Conservation (phyloP, 768 basidiomycete species). For the Auricularia heimuer region DNA sequence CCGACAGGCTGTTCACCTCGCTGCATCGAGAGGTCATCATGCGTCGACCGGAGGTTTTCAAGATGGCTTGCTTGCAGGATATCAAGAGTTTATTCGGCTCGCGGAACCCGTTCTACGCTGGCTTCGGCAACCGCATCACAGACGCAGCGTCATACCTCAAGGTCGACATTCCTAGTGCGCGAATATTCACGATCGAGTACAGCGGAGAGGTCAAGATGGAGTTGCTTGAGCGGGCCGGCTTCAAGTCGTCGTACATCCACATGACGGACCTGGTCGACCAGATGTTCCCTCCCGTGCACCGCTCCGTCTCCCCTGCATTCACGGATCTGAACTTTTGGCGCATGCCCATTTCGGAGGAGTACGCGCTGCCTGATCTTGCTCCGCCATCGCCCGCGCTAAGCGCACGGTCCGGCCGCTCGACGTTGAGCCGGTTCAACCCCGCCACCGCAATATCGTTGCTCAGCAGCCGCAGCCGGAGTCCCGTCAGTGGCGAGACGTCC, state of each 20-base stretch:
- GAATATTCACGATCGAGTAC: constrained; percentile 94
- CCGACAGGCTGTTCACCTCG: constrained; percentile 88
- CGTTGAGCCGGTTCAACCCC: constrained; percentile 33
- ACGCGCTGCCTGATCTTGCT: constrained; percentile 64
- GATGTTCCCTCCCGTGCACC: constrained; percentile 95
- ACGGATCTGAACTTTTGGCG: constrained; percentile 99
- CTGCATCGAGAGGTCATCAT: constrained; percentile 97
- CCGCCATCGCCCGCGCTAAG: constrained; percentile 92
- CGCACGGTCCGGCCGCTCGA: constrained; percentile 82
- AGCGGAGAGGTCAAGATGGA: constrained; percentile 95
- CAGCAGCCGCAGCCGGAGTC: background rate
- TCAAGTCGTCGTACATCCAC: constrained; percentile 97
- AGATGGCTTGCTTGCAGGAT: constrained; percentile 97
- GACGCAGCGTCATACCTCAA: constrained; percentile 96
- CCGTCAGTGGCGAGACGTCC: background rate
- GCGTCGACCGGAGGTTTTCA: constrained; percentile 99
- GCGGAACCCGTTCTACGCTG: constrained; percentile 84
- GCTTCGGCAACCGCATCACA: constrained; percentile 97
- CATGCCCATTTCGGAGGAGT: constrained; percentile 55
- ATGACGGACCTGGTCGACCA: constrained; percentile 99
- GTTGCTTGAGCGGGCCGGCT: constrained; percentile 89
- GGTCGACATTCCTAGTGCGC: constrained; percentile 85
- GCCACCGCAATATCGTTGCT: background rate
- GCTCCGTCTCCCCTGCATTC: constrained; percentile 80
- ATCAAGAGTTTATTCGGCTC: constrained; percentile 82